A percentile compares a stretch with the other conserved stretches of the same genome.
Evolutionary conservation across 1,284 basidiomycete species (phyloP).

Genomic region (Hymenochaete sp.): DNA sequence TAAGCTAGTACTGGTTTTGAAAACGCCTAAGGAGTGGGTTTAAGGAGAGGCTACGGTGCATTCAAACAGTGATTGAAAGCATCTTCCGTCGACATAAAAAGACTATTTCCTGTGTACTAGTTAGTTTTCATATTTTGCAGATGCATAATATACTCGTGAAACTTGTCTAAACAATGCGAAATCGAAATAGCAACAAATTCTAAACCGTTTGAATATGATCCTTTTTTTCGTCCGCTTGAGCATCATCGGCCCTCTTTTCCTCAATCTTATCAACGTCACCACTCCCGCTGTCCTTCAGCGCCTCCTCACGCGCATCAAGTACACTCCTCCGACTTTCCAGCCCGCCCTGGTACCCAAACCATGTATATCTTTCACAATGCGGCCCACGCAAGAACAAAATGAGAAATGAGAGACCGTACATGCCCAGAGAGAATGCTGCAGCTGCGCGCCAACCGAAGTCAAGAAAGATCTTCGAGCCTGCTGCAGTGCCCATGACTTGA

Average conservation of each 20-base stretch:
- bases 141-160: too few relatives aligned
- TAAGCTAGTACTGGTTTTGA: slow-evolving; percentile 60
- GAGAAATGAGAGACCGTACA: slow-evolving; percentile 33
- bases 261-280: not conserved
- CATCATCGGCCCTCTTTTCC: not conserved
- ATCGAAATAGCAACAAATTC: not conserved
- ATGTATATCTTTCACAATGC: slow-evolving; percentile 30
- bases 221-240: not conserved
- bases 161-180: not conserved
- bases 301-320: slow-evolving; percentile 7
- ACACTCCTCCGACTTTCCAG: slow-evolving; percentile 10
- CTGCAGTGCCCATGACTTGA: slow-evolving; percentile 45
- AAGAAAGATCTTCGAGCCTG: slow-evolving; percentile 43
- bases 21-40: slow-evolving; percentile 65
- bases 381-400: slow-evolving; percentile 38
- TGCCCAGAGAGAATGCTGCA: slow-evolving; percentile 39
- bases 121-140: too few relatives aligned
- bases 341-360: slow-evolving; percentile 34
- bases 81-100: too few relatives aligned
- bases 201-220: slow-evolving; percentile 1
- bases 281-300: not conserved
- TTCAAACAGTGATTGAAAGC: too few relatives aligned
- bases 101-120: too few relatives aligned
- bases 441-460: slow-evolving; percentile 43
- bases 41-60: too few relatives aligned